A percentile compares a stretch with the other conserved stretches of the same genome.
Conservation (phyloP, 768 basidiomycete species). For the Kockovaella imperatae region DNA sequence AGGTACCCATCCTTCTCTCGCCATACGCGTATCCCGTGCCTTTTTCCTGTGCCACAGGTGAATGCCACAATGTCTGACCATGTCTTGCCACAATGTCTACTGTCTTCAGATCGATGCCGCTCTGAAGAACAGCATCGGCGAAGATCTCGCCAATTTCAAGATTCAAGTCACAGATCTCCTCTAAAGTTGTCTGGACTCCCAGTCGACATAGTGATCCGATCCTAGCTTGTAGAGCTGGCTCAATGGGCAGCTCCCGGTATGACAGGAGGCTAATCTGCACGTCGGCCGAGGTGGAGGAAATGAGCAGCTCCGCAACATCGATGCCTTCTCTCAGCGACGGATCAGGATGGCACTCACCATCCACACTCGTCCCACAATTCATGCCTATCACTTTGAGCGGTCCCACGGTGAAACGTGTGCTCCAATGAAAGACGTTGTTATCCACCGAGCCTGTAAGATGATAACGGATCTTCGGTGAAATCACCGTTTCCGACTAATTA, state of each 20-base stretch:
- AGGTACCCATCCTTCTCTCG: not conserved
- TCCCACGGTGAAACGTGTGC: too few species aligned
- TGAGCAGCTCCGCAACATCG: not conserved
- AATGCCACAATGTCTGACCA: not conserved
- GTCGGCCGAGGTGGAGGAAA: not conserved
- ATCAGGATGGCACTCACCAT: not conserved
- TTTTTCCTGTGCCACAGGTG: not conserved
- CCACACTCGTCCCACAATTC: not conserved
- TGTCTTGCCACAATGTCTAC: not conserved
- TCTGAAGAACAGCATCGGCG: not conserved
- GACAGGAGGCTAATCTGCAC: not conserved
- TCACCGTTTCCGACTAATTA: too few species aligned
- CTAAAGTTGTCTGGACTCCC: not conserved
- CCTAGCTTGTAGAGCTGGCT: not conserved
- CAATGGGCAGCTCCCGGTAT: not conserved
- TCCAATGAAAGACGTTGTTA: not conserved
- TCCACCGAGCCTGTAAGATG: too few species aligned
- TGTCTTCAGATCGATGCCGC: not conserved
- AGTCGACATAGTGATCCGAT: not conserved
- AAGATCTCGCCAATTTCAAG: not conserved
- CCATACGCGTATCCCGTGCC: not conserved
- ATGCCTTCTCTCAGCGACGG: not conserved
- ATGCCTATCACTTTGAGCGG: not conserved
- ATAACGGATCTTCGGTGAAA: too few species aligned
- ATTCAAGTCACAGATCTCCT: not conserved